Conservation (phyloP, 352 stramenopile species). For the Phytophthora idaei region DNA sequence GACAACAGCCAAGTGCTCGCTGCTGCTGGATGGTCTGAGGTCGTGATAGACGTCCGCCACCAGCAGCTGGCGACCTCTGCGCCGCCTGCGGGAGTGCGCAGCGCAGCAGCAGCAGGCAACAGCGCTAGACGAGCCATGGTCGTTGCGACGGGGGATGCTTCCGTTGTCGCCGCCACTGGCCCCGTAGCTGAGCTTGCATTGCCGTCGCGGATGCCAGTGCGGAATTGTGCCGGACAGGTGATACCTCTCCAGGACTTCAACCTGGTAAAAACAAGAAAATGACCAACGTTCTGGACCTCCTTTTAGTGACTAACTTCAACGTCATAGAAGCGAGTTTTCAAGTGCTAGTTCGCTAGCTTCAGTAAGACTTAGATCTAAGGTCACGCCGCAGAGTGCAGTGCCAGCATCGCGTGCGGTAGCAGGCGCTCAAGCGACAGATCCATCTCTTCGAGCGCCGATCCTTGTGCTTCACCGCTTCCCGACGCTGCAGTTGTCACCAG, state of each 20-base stretch:
- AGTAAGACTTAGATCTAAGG: not conserved
- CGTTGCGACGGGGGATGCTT: not conserved
- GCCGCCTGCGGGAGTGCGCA: not conserved
- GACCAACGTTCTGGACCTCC: not conserved
- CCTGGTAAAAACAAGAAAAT: not conserved
- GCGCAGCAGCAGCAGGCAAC: not conserved
- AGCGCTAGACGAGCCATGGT: not conserved
- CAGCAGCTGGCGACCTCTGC: constrained; percentile 10
- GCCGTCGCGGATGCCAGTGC: not conserved
- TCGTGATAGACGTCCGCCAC: not conserved
- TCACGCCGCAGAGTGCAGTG: constrained; percentile 20
- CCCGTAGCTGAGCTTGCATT: not conserved
- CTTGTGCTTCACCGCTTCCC: not conserved
- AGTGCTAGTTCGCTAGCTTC: too few relatives aligned
- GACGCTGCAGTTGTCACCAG: constrained; percentile 18
- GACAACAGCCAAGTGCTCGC: constrained; percentile 25
- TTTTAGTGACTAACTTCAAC: constrained; percentile 14
- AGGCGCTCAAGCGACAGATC: constrained; percentile 26
- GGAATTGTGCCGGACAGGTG: too few relatives aligned
- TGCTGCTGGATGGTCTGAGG: not conserved
- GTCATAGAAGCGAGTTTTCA: not conserved
- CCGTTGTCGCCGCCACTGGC: not conserved
- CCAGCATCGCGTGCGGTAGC: constrained; percentile 24
- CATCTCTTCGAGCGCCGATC: constrained; percentile 12
- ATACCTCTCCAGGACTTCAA: too few relatives aligned